Percentiles rank a stretch among this genome's conserved stretches.
Conservation (phyloP, 495 filamentous ascomycete species). For the Hyphodiscus hymeniophilus region DNA sequence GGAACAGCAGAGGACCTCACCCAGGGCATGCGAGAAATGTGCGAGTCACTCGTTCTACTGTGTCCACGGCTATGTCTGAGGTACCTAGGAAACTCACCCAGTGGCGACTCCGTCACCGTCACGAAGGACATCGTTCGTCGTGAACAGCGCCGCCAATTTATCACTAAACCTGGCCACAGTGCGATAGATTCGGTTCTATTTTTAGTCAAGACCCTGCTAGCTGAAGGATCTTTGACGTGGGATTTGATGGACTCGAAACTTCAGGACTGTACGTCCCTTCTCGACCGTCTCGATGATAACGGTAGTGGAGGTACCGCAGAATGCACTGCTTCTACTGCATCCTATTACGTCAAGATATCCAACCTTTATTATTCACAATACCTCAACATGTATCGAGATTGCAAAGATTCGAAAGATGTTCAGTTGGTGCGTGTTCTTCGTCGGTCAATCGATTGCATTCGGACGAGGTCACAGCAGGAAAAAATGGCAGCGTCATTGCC, state of each 20-base stretch:
- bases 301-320: conserved; percentile 20
- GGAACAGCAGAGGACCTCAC: not conserved
- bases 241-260: conserved; percentile 44
- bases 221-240: conserved; percentile 35
- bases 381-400: conserved; percentile 28
- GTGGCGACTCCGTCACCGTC: conserved; percentile 28
- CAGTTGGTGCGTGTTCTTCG: conserved; percentile 38
- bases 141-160: conserved; percentile 44
- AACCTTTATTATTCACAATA: conserved; percentile 69
- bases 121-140: conserved; percentile 44
- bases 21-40: conserved; percentile 20
- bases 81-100: conserved; percentile 47
- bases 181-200: conserved; percentile 49
- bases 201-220: conserved; percentile 36
- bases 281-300: conserved; percentile 37
- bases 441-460: conserved; percentile 41
- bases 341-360: conserved; percentile 56
- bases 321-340: conserved; percentile 23
- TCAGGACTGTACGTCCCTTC: conserved; percentile 42
- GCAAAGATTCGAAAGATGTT: conserved; percentile 29
- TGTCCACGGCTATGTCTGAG: conserved; percentile 43
- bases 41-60: conserved; percentile 41
- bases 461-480: conserved; percentile 32
- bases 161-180: conserved; percentile 34
- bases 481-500: conserved; percentile 35